phyloP scores from a whole-genome alignment of 2,329 filamentous ascomycete species.

The Curvularia verruculosa region DNA sequence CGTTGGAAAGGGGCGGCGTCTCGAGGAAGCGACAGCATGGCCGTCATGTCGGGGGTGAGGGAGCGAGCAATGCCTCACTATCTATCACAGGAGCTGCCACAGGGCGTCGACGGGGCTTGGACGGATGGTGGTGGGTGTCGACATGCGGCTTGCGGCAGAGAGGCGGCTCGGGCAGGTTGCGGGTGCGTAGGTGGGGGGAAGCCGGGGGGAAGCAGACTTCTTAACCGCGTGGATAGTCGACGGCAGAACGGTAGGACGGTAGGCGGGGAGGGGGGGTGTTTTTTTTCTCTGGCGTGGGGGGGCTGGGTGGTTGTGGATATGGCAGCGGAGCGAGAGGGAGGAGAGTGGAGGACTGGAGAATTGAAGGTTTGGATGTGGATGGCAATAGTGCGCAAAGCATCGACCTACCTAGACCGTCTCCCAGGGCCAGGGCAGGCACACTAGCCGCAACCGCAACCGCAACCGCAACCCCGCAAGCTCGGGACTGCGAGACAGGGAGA shows the following conservation, averaged over 20 bases:
- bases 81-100: constrained; percentile 31
- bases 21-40: constrained; percentile 47
- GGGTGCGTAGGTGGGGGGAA: background rate
- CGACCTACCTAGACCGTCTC: constrained; percentile 12
- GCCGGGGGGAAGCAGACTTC: background rate
- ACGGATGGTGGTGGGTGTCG: constrained; percentile 27
- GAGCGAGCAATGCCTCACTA: constrained; percentile 30
- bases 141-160: constrained; percentile 41
- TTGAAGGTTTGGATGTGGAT: constrained; percentile 10
- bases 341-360: constrained; percentile 11
- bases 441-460: too few relatives aligned
- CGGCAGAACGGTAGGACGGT: constrained; percentile 1
- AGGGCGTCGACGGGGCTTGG: constrained; percentile 34
- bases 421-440: constrained; percentile 1
- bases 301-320: background rate
- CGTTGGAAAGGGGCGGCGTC: constrained; percentile 46
- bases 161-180: constrained; percentile 7
- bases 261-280: background rate
- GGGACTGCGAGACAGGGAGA: constrained; percentile 1
- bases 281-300: too few relatives aligned
- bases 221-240: constrained; percentile 18
- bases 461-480: constrained; percentile 11
- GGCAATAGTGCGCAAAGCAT: constrained; percentile 13
- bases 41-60: constrained; percentile 40
- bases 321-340: constrained; percentile 1